Base-by-base conservation (phyloP, 495 filamentous ascomycete species). In the Neurospora discreta region DNA sequence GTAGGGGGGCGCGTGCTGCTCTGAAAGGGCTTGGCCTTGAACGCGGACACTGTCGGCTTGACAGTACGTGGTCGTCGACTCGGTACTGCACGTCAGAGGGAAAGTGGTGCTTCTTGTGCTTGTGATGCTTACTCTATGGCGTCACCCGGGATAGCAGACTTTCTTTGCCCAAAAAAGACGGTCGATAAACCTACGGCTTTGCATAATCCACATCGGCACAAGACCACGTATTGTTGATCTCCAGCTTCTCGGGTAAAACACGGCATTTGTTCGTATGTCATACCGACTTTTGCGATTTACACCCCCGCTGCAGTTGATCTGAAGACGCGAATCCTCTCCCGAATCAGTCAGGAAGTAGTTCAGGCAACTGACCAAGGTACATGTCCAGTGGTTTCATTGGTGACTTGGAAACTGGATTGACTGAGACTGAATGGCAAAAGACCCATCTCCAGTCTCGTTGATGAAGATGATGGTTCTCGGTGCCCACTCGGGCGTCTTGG, bases 151-250 rank as follows among this genome's bases (percentile, higher is more conserved):
- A 20, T 69, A 42, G 68, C 5, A 38, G 18, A 0, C n/a, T 11
- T 8, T 40, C 20, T 26, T 16, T 10, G 3, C 13, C 20, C 20
- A 26, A 20, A 38, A 2, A 15, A 72, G 41, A 44, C 33, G 18
- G 9, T 2, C 16, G 5, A 18, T 16, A 36, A 6, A 69, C 78
- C 73, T 68, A 79, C 77, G 78, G 78, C 69, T 75, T 79, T n/a
- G 71, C 73, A 0, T 78, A 74, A 70, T 78, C 73, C 7, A 20
- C 39, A 30, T 77, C 76, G 39, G 78, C 78, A 71, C 79, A 80
- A 60, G 71, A 80, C 79, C 78, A 80, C 11, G 79, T 78, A 40
- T 80, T 75, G 52, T 74, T 79, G 26, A 80, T 36, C 11, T 39
- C 16, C 30, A 68, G 3, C 72, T 77, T 10, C n/a, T 41, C 11